Base-by-base conservation (phyloP, 345 rosid species). In the Sisymbrium altissimum region DNA sequence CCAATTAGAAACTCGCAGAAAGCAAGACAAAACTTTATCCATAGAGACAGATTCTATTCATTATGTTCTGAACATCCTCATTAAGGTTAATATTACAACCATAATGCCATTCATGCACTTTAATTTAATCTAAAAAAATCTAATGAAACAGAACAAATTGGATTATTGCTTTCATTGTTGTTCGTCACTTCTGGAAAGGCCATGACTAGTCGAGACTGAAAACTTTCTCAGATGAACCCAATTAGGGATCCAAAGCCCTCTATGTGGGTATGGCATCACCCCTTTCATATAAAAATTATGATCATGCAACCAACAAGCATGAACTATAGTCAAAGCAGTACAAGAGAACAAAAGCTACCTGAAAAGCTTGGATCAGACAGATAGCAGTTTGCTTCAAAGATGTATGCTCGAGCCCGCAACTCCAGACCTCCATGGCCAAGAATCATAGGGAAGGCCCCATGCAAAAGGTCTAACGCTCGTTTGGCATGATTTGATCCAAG, bases 371-470 rank as follows among this genome's bases (percentile, higher is more conserved):
- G 84, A 81, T 95, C 97, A n/a, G 89, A 88, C 14, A 92, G 85
- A 80, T 83, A 77, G 84, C 99, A 95, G 81, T 89, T 90, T 74
- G 96, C 94, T 83, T 95, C 97, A 68, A 88, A 83, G 62, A 95
- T 87, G 57, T 81, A 90, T 27, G 97, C 99, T 49, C 98, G 90
- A 33, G 94, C 97, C 66, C 89, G 83, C 30, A 95, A 88, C 86
- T 92, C 99, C 75, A 95, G 76, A 56, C 99, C 98, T 74, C 99
- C 99, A 67, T 95, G 92, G 58, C 99, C 98, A 79, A 90, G 94
- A 74, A 92, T 81, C 89, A 92, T 81, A 3, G 98, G 98, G 81
- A 95, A 82, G 53, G 87, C 88, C 27, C 87, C 86, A 68, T 90
- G 92, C 66, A 86, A 58, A 57, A 95, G 96, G 52, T 64, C 66